phyloP scores from a whole-genome alignment of 495 filamentous ascomycete genomes.

The Hypoxylon lenormandii region DNA sequence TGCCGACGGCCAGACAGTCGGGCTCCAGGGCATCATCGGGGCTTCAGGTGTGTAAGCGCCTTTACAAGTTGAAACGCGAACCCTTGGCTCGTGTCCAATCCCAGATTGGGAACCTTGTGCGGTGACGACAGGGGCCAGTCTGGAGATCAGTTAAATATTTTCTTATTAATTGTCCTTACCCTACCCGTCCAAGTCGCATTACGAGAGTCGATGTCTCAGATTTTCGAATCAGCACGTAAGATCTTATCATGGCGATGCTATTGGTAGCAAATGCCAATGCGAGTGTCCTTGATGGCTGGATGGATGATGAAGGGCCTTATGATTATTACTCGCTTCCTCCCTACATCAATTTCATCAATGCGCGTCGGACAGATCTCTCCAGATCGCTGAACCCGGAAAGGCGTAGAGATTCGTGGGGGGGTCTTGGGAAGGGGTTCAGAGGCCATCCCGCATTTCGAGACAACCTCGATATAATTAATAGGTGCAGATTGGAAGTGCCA shows the following conservation, averaged over 20 bases:
- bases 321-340: slow-evolving; percentile 18
- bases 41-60: slow-evolving; percentile 46
- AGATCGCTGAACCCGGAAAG: slow-evolving; percentile 25
- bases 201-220: slow-evolving; percentile 43
- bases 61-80: slow-evolving; percentile 44
- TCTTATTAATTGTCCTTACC: slow-evolving; percentile 31
- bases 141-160: slow-evolving; percentile 11
- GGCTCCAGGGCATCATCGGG: not conserved
- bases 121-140: slow-evolving; percentile 29
- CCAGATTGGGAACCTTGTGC: slow-evolving; percentile 15
- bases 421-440: not conserved
- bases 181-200: slow-evolving; percentile 31
- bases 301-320: slow-evolving; percentile 5
- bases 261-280: slow-evolving; percentile 27
- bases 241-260: slow-evolving; percentile 37
- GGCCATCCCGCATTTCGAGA: slow-evolving; percentile 17
- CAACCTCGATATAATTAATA: not conserved
- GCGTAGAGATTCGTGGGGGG: slow-evolving; percentile 22
- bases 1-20: slow-evolving; percentile 23
- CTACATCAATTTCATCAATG: slow-evolving; percentile 27
- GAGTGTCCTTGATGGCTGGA: slow-evolving; percentile 6
- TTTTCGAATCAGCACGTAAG: slow-evolving; percentile 33
- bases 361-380: slow-evolving; percentile 26
- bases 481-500: not conserved
- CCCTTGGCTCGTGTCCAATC: slow-evolving; percentile 46